Base-by-base conservation (phyloP, 2,329 filamentous ascomycete species). In the Epichloe elymi region DNA sequence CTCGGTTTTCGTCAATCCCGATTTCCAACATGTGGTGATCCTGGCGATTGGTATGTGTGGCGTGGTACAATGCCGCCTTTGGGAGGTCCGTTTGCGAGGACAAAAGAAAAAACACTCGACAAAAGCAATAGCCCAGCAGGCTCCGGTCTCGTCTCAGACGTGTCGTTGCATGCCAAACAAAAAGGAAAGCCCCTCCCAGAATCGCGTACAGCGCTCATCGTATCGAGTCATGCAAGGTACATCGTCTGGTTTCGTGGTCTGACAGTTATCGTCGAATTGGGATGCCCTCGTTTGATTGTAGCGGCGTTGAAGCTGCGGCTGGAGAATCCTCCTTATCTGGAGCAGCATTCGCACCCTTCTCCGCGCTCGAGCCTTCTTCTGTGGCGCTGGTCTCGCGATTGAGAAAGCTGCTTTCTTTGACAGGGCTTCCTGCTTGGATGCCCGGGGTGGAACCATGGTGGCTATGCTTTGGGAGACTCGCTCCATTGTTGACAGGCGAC, bases 331-430 rank as follows among this genome's bases (percentile, higher is more conserved):
- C 62, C 53, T 71, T 70, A 46, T 71, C 63, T 55, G 46, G 35
- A 8, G 53, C 52, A 23, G 47, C 48, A 6, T 61, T 15, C 14
- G 51, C 36, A 33, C 3, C 36, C 26, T 45, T 23, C 1, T 43
- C 46, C 14, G 44, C 43, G 4, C 37, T 51, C 42, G 81, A 73
- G 12, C 62, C 62, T 52, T 86, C 82, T 8, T 49, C 49, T 20
- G 49, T 42, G 49, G 70, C 80, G 63, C 82, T 94, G 6, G 86
- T 88, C 69, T 89, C 86, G 56, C 86, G 79, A 65, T 95, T 82
- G 64, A 95, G 73, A 65, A 88, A 88, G 71, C 86, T 94, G 67
- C 81, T 83, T 73, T 96, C 91, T 73, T 95, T 96, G 60, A 93
- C 80, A 2, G 91, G 90, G 65, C 86, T 93, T 56, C 86, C 83